These are phyloP conservation scores for Lagenidium giganteum DNA, from an alignment of 352 stramenopile species.

Conservation along the genomic window DNA sequence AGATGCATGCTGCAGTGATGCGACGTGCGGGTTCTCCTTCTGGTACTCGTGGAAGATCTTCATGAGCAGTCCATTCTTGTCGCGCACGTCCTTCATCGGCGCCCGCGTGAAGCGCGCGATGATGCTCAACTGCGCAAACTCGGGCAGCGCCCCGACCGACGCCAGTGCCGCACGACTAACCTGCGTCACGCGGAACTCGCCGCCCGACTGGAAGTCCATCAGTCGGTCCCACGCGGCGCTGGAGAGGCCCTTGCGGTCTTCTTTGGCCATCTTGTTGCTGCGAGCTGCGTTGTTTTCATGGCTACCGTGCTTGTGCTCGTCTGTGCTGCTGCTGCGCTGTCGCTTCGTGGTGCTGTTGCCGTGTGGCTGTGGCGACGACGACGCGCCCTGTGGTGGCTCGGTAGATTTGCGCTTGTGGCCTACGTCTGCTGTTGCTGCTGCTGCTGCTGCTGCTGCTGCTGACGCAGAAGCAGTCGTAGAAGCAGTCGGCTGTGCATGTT, in stretches of 20 bases:
- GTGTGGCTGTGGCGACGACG: too few relatives aligned
- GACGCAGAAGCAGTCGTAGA: neutral
- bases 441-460: neutral
- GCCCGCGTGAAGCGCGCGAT: slow-evolving; percentile 64
- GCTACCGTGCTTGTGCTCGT: too few relatives aligned
- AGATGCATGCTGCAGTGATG: slow-evolving; percentile 37
- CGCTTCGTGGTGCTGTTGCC: too few relatives aligned
- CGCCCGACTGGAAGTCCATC: slow-evolving; percentile 59
- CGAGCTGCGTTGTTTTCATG: too few relatives aligned
- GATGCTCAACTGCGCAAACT: slow-evolving; percentile 74
- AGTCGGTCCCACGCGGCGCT: slow-evolving; percentile 70
- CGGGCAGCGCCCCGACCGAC: slow-evolving; percentile 54
- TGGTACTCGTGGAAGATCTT: slow-evolving; percentile 69
- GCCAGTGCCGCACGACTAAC: slow-evolving; percentile 68
- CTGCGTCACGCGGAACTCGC: slow-evolving; percentile 64
- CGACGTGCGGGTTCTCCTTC: slow-evolving; percentile 63
- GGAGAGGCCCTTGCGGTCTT: slow-evolving; percentile 50
- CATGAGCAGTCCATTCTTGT: slow-evolving; percentile 79
- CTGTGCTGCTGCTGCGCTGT: too few relatives aligned
- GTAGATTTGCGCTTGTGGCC: slow-evolving; percentile 9
- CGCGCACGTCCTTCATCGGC: slow-evolving; percentile 48
- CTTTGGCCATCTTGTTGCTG: too few relatives aligned
- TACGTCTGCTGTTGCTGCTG: neutral
- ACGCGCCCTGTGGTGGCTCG: too few relatives aligned
- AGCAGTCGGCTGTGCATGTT: neutral